phyloP scores from a whole-genome alignment of 169 alveolate genomes.

The Plasmodium fragile region DNA sequence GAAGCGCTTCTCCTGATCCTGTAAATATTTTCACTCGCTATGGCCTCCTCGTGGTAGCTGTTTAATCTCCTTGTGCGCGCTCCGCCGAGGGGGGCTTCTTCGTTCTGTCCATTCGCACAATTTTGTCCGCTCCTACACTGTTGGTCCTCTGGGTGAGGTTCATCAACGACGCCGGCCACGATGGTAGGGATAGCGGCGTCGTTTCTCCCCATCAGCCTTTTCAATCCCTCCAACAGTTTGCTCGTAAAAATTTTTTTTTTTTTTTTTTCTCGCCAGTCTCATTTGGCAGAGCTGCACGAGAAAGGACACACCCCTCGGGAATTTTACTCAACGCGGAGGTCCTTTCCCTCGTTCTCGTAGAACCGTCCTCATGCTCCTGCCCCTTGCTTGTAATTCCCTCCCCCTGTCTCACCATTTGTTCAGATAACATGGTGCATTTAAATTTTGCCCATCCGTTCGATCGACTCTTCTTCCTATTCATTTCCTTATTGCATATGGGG shows the following conservation, averaged over 20 bases:
- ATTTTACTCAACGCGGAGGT: background rate
- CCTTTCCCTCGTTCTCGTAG: background rate
- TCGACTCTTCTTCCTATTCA: background rate
- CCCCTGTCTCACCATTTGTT: background rate
- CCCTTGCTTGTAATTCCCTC: background rate
- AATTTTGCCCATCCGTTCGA: background rate
- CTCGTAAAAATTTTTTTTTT: background rate
- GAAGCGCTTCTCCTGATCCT: background rate
- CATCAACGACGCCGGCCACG: no score
- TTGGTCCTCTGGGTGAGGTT: background rate
- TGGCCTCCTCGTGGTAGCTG: conserved; percentile 6
- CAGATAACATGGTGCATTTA: background rate
- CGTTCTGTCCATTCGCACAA: background rate
- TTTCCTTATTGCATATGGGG: background rate
- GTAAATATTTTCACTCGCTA: background rate
- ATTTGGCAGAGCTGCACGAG: background rate
- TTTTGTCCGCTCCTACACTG: background rate
- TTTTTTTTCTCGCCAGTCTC: background rate
- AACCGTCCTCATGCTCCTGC: background rate
- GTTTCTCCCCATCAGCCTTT: background rate
- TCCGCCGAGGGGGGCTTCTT: background rate
- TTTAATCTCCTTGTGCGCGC: background rate
- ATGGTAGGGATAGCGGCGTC: background rate
- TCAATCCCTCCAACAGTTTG: conserved; percentile 1
- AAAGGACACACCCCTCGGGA: background rate